phyloP scores from a whole-genome alignment of 2,329 filamentous ascomycete species.

The Coniochaeta ligniaria region DNA sequence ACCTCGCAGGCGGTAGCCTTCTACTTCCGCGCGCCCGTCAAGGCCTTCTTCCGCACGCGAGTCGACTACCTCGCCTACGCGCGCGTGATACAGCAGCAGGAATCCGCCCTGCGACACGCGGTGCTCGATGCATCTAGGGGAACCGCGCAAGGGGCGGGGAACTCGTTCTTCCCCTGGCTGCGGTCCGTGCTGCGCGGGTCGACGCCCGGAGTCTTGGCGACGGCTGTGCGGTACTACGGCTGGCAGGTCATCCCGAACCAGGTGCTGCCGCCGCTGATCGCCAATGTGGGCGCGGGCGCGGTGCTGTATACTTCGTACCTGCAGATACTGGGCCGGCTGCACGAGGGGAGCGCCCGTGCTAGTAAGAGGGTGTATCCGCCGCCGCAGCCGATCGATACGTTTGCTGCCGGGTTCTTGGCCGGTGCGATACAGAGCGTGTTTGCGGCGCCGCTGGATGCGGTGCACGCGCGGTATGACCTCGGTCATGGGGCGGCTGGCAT shows the following conservation, averaged over 20 bases:
- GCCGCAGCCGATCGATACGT: conserved; percentile 54
- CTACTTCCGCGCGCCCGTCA: conserved; percentile 85
- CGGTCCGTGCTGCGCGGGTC: conserved; percentile 52
- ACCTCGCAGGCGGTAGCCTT: conserved; percentile 81
- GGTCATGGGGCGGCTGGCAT: conserved; percentile 21
- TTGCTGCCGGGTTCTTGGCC: conserved; percentile 62
- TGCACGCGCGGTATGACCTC: conserved; percentile 63
- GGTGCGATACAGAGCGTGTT: conserved; percentile 63
- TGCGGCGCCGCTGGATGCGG: conserved; percentile 68
- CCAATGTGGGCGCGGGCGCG: conserved; percentile 67
- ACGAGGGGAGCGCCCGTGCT: conserved; percentile 52
- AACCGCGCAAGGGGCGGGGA: not conserved
- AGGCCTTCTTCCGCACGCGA: conserved; percentile 84
- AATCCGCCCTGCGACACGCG: conserved; percentile 20
- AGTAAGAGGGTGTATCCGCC: conserved; percentile 63
- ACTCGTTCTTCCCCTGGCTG: conserved; percentile 20
- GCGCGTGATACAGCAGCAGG: conserved; percentile 42
- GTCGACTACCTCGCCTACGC: conserved; percentile 72
- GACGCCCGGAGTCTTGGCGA: conserved; percentile 61
- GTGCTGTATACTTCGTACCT: conserved; percentile 72
- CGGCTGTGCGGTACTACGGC: conserved; percentile 61
- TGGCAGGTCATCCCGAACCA: conserved; percentile 70
- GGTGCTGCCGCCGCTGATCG: conserved; percentile 67
- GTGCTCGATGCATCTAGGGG: conserved; percentile 3
- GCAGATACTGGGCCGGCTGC: conserved; percentile 57